Base-by-base conservation (phyloP, 495 filamentous ascomycete genomes). In the Annulohypoxylon nitens region DNA sequence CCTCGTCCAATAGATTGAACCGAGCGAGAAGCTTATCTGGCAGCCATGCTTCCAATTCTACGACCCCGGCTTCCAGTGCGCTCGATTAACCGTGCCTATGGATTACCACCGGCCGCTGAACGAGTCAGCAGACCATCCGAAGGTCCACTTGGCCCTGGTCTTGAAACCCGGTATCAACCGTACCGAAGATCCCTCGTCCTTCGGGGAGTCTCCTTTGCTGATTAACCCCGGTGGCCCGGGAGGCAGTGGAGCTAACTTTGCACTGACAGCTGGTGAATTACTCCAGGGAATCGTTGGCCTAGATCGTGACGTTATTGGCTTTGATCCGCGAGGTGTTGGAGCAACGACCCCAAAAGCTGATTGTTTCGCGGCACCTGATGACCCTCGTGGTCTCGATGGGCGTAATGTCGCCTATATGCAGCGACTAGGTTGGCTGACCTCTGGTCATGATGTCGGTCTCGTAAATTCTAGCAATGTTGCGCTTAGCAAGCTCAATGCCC, bases 11-110 rank as follows among this genome's bases (percentile, higher is more conserved):
- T 64, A 86, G 83, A 86, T 86, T 43, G 69, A 66, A 14, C 83
- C 84, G 23, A 83, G 78, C 66, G 71, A 78, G 43, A 79, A 85
- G 47, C 78, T 86, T 11, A 55, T 78, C 67, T 86, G 82, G 81
- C 76, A 80, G 20, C 78, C 80, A 45, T 84, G 82, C 67, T 78
- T 78, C 25, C 43, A 16, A 5, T 37, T 66, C 12, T 83, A 78
- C 67, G 68, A 62, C 20, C 25, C 30, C 4, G 11, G 70, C 9
- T 81, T 87, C 65, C 81, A 83, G 71, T 90, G 89, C 64, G 87
- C 89, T 45, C 82, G 86, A 18, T 78, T 91, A 5, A 83, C 85
- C 37, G 84, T 90, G 7, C 88, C 88, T 3, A 86, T 90, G 84
- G 85, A 89, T 74, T 88, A 88, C 69, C 78, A 84, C 48, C 76